Conservation (phyloP, 1,139 yeast species). For the Debaryomyces sp. region DNA sequence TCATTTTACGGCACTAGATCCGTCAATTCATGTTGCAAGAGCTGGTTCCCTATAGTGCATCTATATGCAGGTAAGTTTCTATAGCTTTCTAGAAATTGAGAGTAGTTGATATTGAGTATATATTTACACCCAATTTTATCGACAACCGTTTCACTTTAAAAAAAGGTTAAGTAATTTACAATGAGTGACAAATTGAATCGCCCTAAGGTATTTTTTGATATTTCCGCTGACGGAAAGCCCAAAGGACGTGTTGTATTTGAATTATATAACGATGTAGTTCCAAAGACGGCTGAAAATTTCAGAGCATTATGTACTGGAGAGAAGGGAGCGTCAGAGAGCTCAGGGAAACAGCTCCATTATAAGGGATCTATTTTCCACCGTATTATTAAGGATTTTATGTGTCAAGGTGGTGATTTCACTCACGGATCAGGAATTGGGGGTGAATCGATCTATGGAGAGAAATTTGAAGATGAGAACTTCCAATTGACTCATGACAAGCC, state of each 20-base stretch:
- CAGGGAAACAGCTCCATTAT: constrained; percentile 70
- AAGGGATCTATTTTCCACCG: constrained; percentile 88
- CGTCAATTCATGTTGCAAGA: not conserved
- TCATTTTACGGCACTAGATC: too few relatives aligned
- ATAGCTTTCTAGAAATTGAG: constrained; percentile 6
- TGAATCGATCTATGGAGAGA: constrained; percentile 92
- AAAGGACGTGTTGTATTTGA: constrained; percentile 79
- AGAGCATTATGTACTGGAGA: constrained; percentile 90
- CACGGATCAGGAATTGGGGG: constrained; percentile 92
- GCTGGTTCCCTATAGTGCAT: not conserved
- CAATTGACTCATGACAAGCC: constrained; percentile 76
- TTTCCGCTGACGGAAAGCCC: constrained; percentile 64
- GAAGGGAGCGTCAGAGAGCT: constrained; percentile 61
- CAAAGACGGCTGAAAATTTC: constrained; percentile 93
- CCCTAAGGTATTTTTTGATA: constrained; percentile 72
- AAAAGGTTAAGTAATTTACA: not conserved
- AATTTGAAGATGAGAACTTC: constrained; percentile 93
- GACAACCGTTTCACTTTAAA: not conserved
- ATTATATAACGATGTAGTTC: constrained; percentile 78
- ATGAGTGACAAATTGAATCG: constrained; percentile 11
- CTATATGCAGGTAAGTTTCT: constrained; percentile 6
- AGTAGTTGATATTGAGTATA: constrained; percentile 1
- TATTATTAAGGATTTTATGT: constrained; percentile 88
- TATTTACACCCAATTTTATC: not conserved
- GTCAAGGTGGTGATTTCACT: constrained; percentile 97